These are phyloP conservation scores for Penicillium psychrosexuale DNA, from an alignment of 2,329 filamentous ascomycete species.

Conservation along the genomic window DNA sequence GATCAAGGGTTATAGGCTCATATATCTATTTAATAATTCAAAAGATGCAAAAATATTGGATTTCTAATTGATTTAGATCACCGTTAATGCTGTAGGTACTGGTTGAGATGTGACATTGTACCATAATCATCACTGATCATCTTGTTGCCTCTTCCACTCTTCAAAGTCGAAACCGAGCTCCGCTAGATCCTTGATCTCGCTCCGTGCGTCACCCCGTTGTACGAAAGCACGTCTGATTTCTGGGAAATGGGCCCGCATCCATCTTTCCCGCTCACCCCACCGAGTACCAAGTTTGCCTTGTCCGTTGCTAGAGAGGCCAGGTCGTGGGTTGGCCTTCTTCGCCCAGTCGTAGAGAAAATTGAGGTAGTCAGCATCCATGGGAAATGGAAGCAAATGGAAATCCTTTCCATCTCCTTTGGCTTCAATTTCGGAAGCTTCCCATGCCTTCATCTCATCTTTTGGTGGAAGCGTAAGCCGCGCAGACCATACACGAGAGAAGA, in stretches of 20 bases:
- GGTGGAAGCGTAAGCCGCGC: slow-evolving; percentile 65
- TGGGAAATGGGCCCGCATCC: slow-evolving; percentile 66
- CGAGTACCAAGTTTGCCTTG: slow-evolving; percentile 65
- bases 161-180: slow-evolving; percentile 69
- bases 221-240: slow-evolving; percentile 72
- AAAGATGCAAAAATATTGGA: background rate
- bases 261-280: slow-evolving; percentile 70
- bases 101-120: background rate
- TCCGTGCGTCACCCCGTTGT: slow-evolving; percentile 56
- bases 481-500: slow-evolving; percentile 73
- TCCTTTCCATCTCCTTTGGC: slow-evolving; percentile 47
- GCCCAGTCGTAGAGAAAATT: slow-evolving; percentile 47
- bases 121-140: background rate
- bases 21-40: background rate
- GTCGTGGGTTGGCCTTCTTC: slow-evolving; percentile 31
- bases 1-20: background rate
- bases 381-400: slow-evolving; percentile 56
- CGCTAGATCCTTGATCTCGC: slow-evolving; percentile 59
- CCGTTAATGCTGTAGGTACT: background rate
- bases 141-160: slow-evolving; percentile 28
- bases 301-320: slow-evolving; percentile 43
- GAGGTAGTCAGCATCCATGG: slow-evolving; percentile 46
- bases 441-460: slow-evolving; percentile 61
- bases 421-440: slow-evolving; percentile 54
- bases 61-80: background rate